Percentiles rank a stretch among this genome's conserved stretches.
These are phyloP conservation scores for Triticum dicoccoides DNA, from an alignment of 176 grass and related monocot genomes.

Conservation along the genomic window DNA sequence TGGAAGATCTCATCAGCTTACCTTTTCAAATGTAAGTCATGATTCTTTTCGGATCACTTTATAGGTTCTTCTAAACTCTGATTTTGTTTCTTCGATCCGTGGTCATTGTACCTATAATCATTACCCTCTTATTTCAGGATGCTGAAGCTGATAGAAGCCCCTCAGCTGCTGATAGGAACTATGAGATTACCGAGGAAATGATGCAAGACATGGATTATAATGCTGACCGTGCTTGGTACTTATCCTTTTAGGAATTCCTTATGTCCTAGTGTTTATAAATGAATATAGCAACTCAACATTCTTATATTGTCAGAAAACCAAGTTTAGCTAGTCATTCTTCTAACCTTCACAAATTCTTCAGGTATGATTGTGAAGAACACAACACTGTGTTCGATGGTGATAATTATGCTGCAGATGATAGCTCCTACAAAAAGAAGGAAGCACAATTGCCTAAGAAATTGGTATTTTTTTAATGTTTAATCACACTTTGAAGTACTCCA, in stretches of 20 bases:
- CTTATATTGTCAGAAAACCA: background rate
- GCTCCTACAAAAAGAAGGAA: slow-evolving; percentile 81
- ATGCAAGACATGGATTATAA: slow-evolving; percentile 92
- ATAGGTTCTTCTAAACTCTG: background rate
- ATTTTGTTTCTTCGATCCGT: slow-evolving; percentile 7
- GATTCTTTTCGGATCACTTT: background rate
- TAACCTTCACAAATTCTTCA: slow-evolving; percentile 41
- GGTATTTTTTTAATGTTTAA: slow-evolving; percentile 41
- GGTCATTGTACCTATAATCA: slow-evolving; percentile 9
- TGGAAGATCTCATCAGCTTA: slow-evolving; percentile 69
- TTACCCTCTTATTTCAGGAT: slow-evolving; percentile 47
- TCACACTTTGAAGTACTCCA: background rate
- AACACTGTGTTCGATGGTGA: slow-evolving; percentile 84
- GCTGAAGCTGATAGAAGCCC: slow-evolving; percentile 59
- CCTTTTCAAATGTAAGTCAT: slow-evolving; percentile 66
- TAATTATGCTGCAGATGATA: slow-evolving; percentile 75
- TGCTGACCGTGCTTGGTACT: slow-evolving; percentile 93
- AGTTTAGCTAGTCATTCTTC: slow-evolving; percentile 1
- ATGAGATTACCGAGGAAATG: slow-evolving; percentile 91
- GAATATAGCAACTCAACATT: background rate
- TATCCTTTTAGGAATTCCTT: slow-evolving; percentile 20
- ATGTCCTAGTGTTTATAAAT: background rate
- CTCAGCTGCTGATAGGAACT: slow-evolving; percentile 49
- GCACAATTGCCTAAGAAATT: slow-evolving; percentile 78
- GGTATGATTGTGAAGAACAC: slow-evolving; percentile 98